Percentiles rank a stretch among this genome's conserved stretches.
phyloP scores from a whole-genome alignment of 83 land plant species.

The Picea engelmannii region DNA sequence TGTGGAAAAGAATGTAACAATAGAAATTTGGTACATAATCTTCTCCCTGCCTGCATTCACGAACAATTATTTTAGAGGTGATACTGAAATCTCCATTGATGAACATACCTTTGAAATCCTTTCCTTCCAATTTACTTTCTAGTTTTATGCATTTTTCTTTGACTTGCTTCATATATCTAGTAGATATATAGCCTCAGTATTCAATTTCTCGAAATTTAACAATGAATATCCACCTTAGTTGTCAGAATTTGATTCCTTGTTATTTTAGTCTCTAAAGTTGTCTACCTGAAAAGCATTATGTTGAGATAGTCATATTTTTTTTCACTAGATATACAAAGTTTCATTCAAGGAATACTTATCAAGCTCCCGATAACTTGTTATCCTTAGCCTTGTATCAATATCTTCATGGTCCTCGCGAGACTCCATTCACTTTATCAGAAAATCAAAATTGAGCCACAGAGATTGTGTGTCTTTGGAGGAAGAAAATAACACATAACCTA shows the following conservation, averaged over 20 bases:
- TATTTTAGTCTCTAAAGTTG: neutral
- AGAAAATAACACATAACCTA: too few relatives aligned
- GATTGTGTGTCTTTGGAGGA: too few relatives aligned
- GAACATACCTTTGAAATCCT: too few relatives aligned
- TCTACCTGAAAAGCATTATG: neutral
- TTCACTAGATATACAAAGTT: neutral
- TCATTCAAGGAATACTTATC: neutral
- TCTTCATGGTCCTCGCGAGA: neutral
- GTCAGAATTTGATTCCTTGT: neutral
- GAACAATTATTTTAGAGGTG: too few relatives aligned
- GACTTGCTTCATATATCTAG: too few relatives aligned
- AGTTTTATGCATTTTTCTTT: too few relatives aligned
- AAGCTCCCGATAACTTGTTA: neutral
- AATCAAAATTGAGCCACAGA: neutral
- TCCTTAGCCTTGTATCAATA: neutral
- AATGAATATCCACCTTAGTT: neutral
- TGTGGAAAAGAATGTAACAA: too few relatives aligned
- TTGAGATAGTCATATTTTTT: neutral
- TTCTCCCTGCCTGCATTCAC: too few relatives aligned
- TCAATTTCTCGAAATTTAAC: too few relatives aligned
- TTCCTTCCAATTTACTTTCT: too few relatives aligned
- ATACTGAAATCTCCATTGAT: too few relatives aligned
- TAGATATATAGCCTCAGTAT: neutral
- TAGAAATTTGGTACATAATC: too few relatives aligned
- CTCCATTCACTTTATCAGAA: neutral